Evolutionary conservation across 257 asterid species (phyloP), one percentile per base, ranked within the genome.

Genomic region (Fraxinus pennsylvanica): DNA sequence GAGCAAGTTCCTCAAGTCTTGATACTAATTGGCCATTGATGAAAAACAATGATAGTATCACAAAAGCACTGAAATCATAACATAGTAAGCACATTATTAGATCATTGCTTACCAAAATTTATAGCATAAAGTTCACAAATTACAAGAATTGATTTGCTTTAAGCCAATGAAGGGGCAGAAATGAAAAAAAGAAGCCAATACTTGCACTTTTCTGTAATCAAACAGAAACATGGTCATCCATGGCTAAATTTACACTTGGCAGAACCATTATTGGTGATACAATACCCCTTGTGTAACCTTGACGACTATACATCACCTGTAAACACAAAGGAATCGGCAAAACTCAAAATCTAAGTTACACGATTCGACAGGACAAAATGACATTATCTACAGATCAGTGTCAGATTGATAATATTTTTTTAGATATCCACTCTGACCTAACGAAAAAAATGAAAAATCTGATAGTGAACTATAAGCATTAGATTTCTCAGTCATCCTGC

Each of bases 221-320:
- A 73, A 76, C 47, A 41, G 80, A 70, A 78, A 73, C 71, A 80
- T 25, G 73, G 59, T 69, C 75, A 35, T 80, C 70, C 75, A 71
- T 57, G 80, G 74, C 76, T 47, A 82, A 22, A 76, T 86, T 79
- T 82, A 82, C 84, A 83, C 84, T 87, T 82, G 76, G 75, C 75
- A 65, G 69, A 65, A 78, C 80, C 80, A 45, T 68, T 52, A 47
- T n/a, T 38, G 45, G 82, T 52, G 76, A 81, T 78, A 73, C 47
- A 61, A 75, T 82, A 59, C 59, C 73, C 77, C 30, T 57, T 8
- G 30, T 33, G 80, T 75, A 74, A 83, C 84, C 73, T 43, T 52
- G 66, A 67, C 61, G 72, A 81, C 6, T 79, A 72, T 82, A 83
- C 85, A 86, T 68, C 61, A 79, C 82, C 90, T 84, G 88, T 10